Percentiles rank a stretch among this genome's conserved stretches.
phyloP scores from a whole-genome alignment of 2,329 filamentous ascomycete genomes.

The Chaetomiaceae sp. region DNA sequence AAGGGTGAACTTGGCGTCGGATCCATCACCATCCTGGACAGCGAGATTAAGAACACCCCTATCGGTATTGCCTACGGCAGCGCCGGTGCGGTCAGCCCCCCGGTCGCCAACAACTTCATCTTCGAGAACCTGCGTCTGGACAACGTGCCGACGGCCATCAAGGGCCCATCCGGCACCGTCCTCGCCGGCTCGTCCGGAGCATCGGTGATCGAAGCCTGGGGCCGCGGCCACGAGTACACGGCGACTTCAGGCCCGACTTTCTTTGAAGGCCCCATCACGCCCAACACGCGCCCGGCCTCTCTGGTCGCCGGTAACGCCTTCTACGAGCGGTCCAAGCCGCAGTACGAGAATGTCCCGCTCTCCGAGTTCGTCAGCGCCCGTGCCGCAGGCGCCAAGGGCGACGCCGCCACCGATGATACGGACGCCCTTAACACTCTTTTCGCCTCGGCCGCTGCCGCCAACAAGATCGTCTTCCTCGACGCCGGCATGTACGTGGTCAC shows the following conservation, averaged over 20 bases:
- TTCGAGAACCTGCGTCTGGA: slow-evolving; percentile 47
- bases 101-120: slow-evolving; percentile 39
- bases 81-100: slow-evolving; percentile 27
- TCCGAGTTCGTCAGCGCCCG: slow-evolving; percentile 66
- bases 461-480: slow-evolving; percentile 57
- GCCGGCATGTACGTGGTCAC: slow-evolving; percentile 58
- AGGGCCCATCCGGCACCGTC: slow-evolving; percentile 43
- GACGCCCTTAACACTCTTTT: slow-evolving; percentile 63
- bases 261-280: slow-evolving; percentile 44
- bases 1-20: slow-evolving; percentile 56
- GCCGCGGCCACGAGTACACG: slow-evolving; percentile 61
- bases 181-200: slow-evolving; percentile 49
- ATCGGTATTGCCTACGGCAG: slow-evolving; percentile 56
- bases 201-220: slow-evolving; percentile 53
- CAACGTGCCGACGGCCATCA: slow-evolving; percentile 40
- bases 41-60: slow-evolving; percentile 61
- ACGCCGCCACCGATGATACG: slow-evolving; percentile 73
- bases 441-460: slow-evolving; percentile 46
- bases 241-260: slow-evolving; percentile 32
- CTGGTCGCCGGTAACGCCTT: slow-evolving; percentile 54
- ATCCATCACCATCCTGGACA: slow-evolving; percentile 71
- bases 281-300: slow-evolving; percentile 46
- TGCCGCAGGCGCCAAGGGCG: slow-evolving; percentile 62
- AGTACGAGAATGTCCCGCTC: slow-evolving; percentile 59
- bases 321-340: slow-evolving; percentile 72